phyloP scores from a whole-genome alignment of 2,329 filamentous ascomycete species.

The Cladosporium sp. region DNA sequence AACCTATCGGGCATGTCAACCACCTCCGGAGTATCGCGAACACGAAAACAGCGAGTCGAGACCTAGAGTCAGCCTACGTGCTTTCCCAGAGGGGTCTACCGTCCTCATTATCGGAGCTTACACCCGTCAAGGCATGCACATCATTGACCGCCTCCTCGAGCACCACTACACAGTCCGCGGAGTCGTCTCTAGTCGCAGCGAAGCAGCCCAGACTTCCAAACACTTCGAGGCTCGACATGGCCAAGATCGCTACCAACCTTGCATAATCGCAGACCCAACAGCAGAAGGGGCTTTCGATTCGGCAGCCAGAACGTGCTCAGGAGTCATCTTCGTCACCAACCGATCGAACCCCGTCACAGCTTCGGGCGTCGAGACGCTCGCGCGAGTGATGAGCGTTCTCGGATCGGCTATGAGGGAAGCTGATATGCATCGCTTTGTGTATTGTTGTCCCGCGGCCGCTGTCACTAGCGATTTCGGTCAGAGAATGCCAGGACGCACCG shows the following conservation, averaged over 20 bases:
- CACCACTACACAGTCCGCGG: constrained; percentile 27
- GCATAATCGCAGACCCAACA: constrained; percentile 37
- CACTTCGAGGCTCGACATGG: constrained; percentile 26
- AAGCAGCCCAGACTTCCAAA: constrained; percentile 23
- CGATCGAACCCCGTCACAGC: neutral
- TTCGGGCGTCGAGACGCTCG: constrained; percentile 33
- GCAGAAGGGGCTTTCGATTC: constrained; percentile 36
- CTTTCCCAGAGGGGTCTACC: neutral
- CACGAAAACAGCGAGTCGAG: neutral
- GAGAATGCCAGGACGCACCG: neutral
- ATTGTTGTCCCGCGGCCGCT: constrained; percentile 34
- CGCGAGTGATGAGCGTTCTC: constrained; percentile 34
- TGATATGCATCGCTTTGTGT: constrained; percentile 40
- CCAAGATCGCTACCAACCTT: constrained; percentile 35
- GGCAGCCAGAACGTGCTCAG: constrained; percentile 38
- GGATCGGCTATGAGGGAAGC: constrained; percentile 37
- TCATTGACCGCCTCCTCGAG: constrained; percentile 25
- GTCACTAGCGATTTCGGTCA: neutral
- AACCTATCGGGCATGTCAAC: neutral
- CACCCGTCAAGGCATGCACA: constrained; percentile 25
- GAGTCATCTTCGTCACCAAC: constrained; percentile 44
- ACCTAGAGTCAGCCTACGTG: neutral
- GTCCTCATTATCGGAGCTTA: constrained; percentile 27
- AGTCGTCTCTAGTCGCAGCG: constrained; percentile 20
- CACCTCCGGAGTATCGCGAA: neutral